A percentile compares a stretch with the other conserved stretches of the same genome.
Evolutionary conservation across 2,329 filamentous ascomycete genomes (phyloP).

Genomic region (Colletotrichum costaricense): DNA sequence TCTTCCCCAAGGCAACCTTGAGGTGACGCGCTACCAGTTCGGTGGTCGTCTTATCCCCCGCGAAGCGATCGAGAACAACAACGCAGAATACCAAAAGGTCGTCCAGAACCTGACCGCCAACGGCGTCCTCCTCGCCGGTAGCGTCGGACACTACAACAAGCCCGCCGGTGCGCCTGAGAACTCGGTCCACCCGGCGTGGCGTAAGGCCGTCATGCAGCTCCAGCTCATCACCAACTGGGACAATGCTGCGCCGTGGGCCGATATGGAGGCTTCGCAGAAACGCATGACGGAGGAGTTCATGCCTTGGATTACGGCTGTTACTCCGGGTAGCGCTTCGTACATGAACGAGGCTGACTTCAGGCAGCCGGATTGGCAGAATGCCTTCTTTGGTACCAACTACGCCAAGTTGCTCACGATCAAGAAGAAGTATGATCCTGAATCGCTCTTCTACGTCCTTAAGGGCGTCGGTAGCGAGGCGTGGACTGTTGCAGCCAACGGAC

Average conservation of each 20-base stretch:
- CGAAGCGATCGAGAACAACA: slow-evolving; percentile 44
- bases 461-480: slow-evolving; percentile 64
- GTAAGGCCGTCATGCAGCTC: slow-evolving; percentile 46
- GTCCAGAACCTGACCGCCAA: slow-evolving; percentile 44
- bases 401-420: slow-evolving; percentile 56
- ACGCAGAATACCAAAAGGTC: slow-evolving; percentile 42
- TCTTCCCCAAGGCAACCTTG: slow-evolving; percentile 46
- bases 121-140: slow-evolving; percentile 45
- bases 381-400: slow-evolving; percentile 62
- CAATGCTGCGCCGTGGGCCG: slow-evolving; percentile 36
- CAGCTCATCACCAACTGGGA: slow-evolving; percentile 44
- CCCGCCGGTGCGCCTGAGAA: slow-evolving; percentile 44
- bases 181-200: slow-evolving; percentile 53
- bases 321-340: slow-evolving; percentile 56
- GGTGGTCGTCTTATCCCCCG: slow-evolving; percentile 51
- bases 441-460: slow-evolving; percentile 58
- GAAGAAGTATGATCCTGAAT: slow-evolving; percentile 58
- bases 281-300: slow-evolving; percentile 46
- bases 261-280: slow-evolving; percentile 42
- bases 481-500: slow-evolving; percentile 50
- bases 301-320: slow-evolving; percentile 47
- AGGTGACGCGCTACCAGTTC: slow-evolving; percentile 47
- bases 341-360: slow-evolving; percentile 64
- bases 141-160: slow-evolving; percentile 44
- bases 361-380: slow-evolving; percentile 53